phyloP scores from a whole-genome alignment of 352 stramenopile genomes.

The Pythium angustatum region DNA sequence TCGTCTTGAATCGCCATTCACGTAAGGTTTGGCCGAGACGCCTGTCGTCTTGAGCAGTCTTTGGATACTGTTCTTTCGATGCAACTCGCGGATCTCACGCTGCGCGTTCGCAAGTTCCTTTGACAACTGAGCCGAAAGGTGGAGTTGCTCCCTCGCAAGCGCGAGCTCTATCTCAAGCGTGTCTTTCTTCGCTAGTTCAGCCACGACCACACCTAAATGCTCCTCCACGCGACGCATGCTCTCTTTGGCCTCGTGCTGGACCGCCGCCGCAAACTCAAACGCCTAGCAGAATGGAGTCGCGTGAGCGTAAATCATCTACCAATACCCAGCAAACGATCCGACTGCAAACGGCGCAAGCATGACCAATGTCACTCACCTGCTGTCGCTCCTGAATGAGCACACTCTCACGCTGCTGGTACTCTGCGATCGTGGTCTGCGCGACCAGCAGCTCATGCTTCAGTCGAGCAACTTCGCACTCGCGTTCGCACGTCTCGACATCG shows the following conservation, averaged over 20 bases:
- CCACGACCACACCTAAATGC: conserved; percentile 52
- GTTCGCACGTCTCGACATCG: conserved; percentile 70
- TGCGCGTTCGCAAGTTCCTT: conserved; percentile 71
- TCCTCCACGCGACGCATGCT: conserved; percentile 47
- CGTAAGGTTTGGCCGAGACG: conserved; percentile 1
- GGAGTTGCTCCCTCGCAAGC: conserved; percentile 58
- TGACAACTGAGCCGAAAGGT: conserved; percentile 49
- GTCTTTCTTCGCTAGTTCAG: conserved; percentile 70
- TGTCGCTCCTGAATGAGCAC: conserved; percentile 63
- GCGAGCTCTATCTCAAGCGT: conserved; percentile 65
- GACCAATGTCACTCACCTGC: conserved; percentile 50
- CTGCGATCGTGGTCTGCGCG: conserved; percentile 35
- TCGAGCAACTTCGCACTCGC: conserved; percentile 49
- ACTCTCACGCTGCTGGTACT: conserved; percentile 62
- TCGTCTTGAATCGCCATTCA: conserved; percentile 3
- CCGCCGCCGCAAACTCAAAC: conserved; percentile 48
- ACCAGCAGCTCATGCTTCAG: conserved; percentile 41
- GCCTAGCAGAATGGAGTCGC: conserved; percentile 43
- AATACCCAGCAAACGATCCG: too few relatives aligned
- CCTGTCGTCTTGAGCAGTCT: conserved; percentile 45
- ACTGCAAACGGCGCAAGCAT: too few relatives aligned
- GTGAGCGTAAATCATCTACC: too few relatives aligned
- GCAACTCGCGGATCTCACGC: conserved; percentile 72
- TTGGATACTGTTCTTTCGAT: conserved; percentile 70
- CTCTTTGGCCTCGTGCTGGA: conserved; percentile 52